A percentile compares a stretch with the other conserved stretches of the same genome.
Conservation (phyloP, 495 filamentous ascomycete genomes). For the Acidiella bohemica region DNA sequence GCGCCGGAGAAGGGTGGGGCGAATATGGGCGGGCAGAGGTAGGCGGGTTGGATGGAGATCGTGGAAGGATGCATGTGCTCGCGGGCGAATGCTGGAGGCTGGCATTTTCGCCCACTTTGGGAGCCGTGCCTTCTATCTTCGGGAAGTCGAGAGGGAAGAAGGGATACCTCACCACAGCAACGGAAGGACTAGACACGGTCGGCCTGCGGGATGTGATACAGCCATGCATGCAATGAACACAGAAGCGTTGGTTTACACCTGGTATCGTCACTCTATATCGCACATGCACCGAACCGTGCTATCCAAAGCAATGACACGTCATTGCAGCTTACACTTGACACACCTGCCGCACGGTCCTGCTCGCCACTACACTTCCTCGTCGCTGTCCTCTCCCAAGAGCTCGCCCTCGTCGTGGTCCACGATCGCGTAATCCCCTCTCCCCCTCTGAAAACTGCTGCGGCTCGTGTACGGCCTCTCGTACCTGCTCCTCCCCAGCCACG, state of each 20-base stretch:
- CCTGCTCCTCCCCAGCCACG: constrained; percentile 27
- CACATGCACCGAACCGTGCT: background rate
- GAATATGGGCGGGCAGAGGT: constrained; percentile 6
- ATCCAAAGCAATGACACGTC: background rate
- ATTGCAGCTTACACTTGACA: background rate
- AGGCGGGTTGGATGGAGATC: background rate
- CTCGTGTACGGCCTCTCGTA: constrained; percentile 57
- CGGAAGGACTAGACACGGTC: too few species aligned
- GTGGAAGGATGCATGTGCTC: background rate
- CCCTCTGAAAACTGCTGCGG: constrained; percentile 70
- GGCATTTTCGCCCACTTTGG: too few species aligned
- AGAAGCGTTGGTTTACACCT: constrained; percentile 1
- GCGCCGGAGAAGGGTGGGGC: constrained; percentile 3
- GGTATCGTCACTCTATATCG: background rate
- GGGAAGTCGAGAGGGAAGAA: too few species aligned
- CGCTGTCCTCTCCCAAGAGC: constrained; percentile 80
- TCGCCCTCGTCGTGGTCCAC: constrained; percentile 91
- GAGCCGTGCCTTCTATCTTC: too few species aligned
- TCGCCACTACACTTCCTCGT: constrained; percentile 53
- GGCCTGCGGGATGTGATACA: too few species aligned
- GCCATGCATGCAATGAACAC: too few species aligned
- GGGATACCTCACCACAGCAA: too few species aligned
- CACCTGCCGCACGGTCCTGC: background rate
- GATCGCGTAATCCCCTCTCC: constrained; percentile 68
- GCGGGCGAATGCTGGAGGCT: too few species aligned